Evolutionary conservation across 352 stramenopile genomes (phyloP).

Genomic region (Pythium volutum): DNA sequence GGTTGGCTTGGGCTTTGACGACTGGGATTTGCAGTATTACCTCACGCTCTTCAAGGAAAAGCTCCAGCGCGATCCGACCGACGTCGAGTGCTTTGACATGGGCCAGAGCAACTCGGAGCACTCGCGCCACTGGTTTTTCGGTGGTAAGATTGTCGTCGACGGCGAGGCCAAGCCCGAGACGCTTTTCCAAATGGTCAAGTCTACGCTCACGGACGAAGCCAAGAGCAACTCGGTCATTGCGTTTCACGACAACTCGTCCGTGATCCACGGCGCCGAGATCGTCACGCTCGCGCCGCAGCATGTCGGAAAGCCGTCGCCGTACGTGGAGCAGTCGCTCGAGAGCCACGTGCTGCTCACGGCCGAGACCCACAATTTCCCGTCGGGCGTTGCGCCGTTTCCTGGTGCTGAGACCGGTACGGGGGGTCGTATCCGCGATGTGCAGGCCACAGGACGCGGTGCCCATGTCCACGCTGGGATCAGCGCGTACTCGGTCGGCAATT

Average conservation of each 20-base stretch:
- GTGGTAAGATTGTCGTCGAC: slow-evolving; percentile 98
- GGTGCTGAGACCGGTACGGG: slow-evolving; percentile 97
- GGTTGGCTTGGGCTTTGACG: slow-evolving; percentile 97
- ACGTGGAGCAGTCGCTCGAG: slow-evolving; percentile 67
- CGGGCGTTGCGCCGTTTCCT: slow-evolving; percentile 93
- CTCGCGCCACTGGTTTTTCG: slow-evolving; percentile 99
- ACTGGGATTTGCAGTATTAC: slow-evolving; percentile 99
- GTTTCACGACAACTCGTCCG: slow-evolving; percentile 99
- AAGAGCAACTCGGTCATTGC: slow-evolving; percentile 97
- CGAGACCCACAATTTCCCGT: slow-evolving; percentile 99
- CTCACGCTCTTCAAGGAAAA: slow-evolving; percentile 96
- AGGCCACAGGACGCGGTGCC: slow-evolving; percentile 96
- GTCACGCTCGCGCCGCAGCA: slow-evolving; percentile 72
- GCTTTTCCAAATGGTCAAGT: slow-evolving; percentile 99
- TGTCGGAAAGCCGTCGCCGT: slow-evolving; percentile 60
- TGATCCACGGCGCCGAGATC: slow-evolving; percentile 93
- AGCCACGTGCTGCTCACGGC: slow-evolving; percentile 97
- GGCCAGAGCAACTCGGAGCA: slow-evolving; percentile 99
- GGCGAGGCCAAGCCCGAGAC: slow-evolving; percentile 95
- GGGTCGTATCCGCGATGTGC: slow-evolving; percentile 97
- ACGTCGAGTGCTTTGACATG: slow-evolving; percentile 99
- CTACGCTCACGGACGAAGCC: slow-evolving; percentile 89
- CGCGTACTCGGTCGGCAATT: slow-evolving; percentile 91
- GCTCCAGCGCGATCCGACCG: slow-evolving; percentile 95
- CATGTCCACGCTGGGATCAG: slow-evolving; percentile 93